phyloP scores from a whole-genome alignment of 805 yeast genomes.

The Candida gorgasii region DNA sequence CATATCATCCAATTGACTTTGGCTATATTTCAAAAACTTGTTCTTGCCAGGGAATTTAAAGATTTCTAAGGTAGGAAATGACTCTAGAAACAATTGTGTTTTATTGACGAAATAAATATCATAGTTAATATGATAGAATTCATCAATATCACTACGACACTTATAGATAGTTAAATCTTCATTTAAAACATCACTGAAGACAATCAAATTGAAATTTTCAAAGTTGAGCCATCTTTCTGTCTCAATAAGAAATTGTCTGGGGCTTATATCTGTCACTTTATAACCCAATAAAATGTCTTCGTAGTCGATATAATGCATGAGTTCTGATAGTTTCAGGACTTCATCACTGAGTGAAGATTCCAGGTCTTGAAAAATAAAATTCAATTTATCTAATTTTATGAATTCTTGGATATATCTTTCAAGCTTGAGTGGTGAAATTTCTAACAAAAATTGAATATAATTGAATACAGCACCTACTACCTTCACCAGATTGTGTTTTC shows the following conservation, averaged over 20 bases:
- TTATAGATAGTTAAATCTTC: constrained; percentile 18
- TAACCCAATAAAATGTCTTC: constrained; percentile 15
- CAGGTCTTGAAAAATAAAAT: constrained; percentile 39
- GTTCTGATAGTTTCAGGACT: constrained; percentile 40
- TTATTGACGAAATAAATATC: neutral
- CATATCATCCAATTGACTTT: neutral
- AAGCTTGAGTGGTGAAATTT: constrained; percentile 20
- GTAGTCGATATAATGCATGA: constrained; percentile 29
- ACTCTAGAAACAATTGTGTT: neutral
- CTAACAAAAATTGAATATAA: constrained; percentile 15
- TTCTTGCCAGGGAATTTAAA: constrained; percentile 18
- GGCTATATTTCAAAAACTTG: neutral
- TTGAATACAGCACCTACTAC: constrained; percentile 37
- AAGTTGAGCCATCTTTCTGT: constrained; percentile 13
- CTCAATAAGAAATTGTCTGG: constrained; percentile 7
- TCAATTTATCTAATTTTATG: constrained; percentile 46
- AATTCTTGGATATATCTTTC: constrained; percentile 48
- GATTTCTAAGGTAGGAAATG: constrained; percentile 19
- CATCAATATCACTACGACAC: constrained; percentile 18
- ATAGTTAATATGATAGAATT: constrained; percentile 5
- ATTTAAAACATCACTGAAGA: constrained; percentile 4
- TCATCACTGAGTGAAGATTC: constrained; percentile 48
- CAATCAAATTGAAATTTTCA: constrained; percentile 13
- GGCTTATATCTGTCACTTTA: constrained; percentile 1
- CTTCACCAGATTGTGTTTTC: constrained; percentile 34